phyloP scores from a whole-genome alignment of 2,329 filamentous ascomycete species.

The Alternaria solani region DNA sequence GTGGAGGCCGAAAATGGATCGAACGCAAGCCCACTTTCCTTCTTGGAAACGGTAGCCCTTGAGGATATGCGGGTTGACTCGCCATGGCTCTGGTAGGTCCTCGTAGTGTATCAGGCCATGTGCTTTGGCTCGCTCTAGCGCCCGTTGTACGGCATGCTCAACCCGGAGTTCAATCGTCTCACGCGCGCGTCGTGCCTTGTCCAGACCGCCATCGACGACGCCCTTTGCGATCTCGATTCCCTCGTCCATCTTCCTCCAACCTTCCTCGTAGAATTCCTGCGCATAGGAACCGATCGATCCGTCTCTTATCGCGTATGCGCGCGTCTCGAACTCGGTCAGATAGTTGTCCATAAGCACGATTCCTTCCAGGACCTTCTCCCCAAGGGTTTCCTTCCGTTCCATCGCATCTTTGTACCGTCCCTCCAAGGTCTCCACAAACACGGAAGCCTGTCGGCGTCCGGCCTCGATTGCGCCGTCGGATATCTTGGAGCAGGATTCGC shows the following conservation, averaged over 20 bases:
- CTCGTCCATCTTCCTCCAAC: conserved; percentile 81
- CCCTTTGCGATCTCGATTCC: conserved; percentile 76
- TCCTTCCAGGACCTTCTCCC: conserved; percentile 89
- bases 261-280: conserved; percentile 76
- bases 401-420: conserved; percentile 85
- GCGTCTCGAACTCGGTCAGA: conserved; percentile 82
- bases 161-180: conserved; percentile 67
- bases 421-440: conserved; percentile 94
- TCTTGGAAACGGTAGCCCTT: conserved; percentile 93
- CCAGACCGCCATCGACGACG: conserved; percentile 81
- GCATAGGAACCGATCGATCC: conserved; percentile 78
- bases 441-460: conserved; percentile 80
- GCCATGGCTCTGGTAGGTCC: conserved; percentile 90
- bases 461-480: conserved; percentile 90
- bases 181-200: conserved; percentile 81
- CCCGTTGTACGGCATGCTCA: conserved; percentile 83
- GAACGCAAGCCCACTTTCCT: conserved; percentile 86
- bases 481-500: conserved; percentile 86
- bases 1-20: conserved; percentile 81
- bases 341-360: conserved; percentile 87
- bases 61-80: conserved; percentile 91
- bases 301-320: conserved; percentile 80
- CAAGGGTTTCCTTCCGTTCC: conserved; percentile 82
- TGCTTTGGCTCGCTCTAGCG: conserved; percentile 77
- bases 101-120: conserved; percentile 87